phyloP scores from a whole-genome alignment of 2,329 filamentous ascomycete genomes.

The Didymella pinodella region DNA sequence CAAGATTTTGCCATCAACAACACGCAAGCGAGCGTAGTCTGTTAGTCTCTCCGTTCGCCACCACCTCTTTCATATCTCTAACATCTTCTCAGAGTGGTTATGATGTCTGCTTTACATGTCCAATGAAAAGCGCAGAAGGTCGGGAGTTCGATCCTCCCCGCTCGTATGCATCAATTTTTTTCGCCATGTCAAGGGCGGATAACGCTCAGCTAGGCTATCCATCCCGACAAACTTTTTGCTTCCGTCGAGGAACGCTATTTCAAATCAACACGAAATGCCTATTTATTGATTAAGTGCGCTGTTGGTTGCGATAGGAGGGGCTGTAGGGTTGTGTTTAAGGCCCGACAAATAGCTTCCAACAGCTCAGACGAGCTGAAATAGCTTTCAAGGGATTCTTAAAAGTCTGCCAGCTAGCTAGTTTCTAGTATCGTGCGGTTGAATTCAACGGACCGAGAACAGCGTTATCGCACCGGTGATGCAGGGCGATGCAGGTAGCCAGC shows the following conservation, averaged over 20 bases:
- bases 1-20: no score
- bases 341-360: background rate
- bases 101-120: slow-evolving; percentile 50
- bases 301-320: background rate
- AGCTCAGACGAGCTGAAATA: background rate
- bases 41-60: no score
- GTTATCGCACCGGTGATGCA: no score
- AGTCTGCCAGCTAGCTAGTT: background rate
- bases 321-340: background rate
- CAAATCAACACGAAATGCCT: background rate
- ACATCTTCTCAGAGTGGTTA: slow-evolving; percentile 36
- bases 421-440: background rate
- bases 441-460: no score
- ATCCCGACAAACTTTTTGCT: background rate
- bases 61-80: no score
- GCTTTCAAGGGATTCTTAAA: no score
- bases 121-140: slow-evolving; percentile 48
- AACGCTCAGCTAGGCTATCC: background rate
- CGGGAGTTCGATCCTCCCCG: slow-evolving; percentile 49
- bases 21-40: no score
- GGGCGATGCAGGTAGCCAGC: no score
- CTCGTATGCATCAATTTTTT: slow-evolving; percentile 41
- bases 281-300: background rate
- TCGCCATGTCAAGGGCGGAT: background rate
- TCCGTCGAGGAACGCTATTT: background rate